phyloP scores from a whole-genome alignment of 2,329 filamentous ascomycete genomes.

The Aureobasidium sp. region DNA sequence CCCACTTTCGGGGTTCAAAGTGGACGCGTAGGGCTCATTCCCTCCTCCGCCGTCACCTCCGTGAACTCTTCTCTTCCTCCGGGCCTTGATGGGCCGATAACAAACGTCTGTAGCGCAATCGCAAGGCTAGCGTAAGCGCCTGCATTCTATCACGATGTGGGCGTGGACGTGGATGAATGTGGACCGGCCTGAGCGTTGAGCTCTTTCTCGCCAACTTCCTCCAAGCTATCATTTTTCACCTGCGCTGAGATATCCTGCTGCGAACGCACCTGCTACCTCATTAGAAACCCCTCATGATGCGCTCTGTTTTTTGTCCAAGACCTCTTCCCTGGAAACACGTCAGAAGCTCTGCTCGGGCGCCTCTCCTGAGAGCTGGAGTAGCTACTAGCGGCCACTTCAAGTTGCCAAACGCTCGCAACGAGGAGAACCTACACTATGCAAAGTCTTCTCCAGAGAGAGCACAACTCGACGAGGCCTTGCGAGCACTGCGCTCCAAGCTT shows the following conservation, averaged over 20 bases:
- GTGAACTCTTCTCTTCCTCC: not conserved
- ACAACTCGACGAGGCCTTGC: not conserved
- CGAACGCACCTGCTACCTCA: not conserved
- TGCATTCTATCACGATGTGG: not conserved
- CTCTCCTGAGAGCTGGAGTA: not conserved
- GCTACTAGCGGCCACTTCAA: constrained; percentile 13
- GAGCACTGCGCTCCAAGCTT: not conserved
- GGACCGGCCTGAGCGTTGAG: not conserved
- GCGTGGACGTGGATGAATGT: not conserved
- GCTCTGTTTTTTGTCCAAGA: not conserved
- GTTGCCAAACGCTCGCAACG: constrained; percentile 12
- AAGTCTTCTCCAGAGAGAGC: constrained; percentile 1
- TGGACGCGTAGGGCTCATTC: not conserved
- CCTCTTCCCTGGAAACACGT: not conserved
- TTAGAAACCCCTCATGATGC: not conserved
- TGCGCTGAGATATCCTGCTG: not conserved
- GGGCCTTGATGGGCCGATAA: not conserved
- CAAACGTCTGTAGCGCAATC: not conserved
- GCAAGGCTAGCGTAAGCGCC: not conserved
- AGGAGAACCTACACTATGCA: constrained; percentile 10
- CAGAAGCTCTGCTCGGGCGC: not conserved
- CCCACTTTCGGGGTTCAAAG: not conserved
- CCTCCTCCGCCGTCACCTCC: not conserved
- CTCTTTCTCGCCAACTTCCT: not conserved
- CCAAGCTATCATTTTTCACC: not conserved